Conservation (phyloP, 345 rosid species). For the Cardamine resedifolia region DNA sequence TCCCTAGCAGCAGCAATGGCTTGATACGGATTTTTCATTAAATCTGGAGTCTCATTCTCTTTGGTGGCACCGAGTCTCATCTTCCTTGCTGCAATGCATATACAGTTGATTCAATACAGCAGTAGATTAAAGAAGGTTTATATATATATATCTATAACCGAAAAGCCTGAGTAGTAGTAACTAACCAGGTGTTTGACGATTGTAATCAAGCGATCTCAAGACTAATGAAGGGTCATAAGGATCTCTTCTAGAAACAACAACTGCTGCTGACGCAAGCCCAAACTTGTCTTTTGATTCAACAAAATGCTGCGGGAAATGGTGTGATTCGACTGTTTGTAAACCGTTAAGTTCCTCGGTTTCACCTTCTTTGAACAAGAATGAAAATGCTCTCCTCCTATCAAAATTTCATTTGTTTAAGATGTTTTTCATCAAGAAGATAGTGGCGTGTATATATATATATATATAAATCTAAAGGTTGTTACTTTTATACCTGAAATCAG, state of each 20-base stretch:
- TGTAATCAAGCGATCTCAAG: constrained; percentile 60
- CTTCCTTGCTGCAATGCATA: constrained; percentile 45
- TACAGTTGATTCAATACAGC: neutral
- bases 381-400: constrained; percentile 81
- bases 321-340: constrained; percentile 73
- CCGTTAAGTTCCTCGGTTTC: constrained; percentile 76
- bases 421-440: neutral
- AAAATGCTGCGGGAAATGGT: constrained; percentile 82
- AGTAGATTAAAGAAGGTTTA: neutral
- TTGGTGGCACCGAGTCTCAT: constrained; percentile 46
- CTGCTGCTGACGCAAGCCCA: constrained; percentile 87
- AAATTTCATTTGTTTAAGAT: neutral
- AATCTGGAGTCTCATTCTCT: constrained; percentile 73
- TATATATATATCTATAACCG: neutral
- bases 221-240: constrained; percentile 53
- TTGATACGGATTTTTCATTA: constrained; percentile 64
- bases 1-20: constrained; percentile 83
- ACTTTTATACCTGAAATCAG: constrained; percentile 69
- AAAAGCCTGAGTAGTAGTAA: constrained; percentile 15
- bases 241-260: constrained; percentile 61
- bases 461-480: neutral
- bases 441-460: neutral
- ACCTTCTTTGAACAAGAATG: constrained; percentile 74
- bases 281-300: constrained; percentile 56
- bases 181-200: constrained; percentile 66